Evolutionary conservation across 208 protist species (phyloP), one percentile per base, ranked within the genome.

Genomic region (Trypanosoma avium): DNA sequence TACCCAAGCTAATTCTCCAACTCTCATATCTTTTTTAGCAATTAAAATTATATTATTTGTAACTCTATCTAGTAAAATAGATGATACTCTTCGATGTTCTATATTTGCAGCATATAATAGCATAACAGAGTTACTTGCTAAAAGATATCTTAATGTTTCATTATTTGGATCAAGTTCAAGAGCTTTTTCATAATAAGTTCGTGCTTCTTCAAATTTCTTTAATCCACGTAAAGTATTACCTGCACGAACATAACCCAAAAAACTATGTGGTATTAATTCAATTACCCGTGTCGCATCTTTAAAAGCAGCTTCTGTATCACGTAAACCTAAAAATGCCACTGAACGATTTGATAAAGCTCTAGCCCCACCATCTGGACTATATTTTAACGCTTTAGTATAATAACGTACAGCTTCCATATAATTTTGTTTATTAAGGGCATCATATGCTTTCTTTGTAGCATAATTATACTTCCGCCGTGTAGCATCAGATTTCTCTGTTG

Each of bases 201-300:
- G 73, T 17, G 85, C 89, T 36, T 92, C 78, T 24, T 81, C 74
- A 58, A 80, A 90, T 33, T 77, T 62, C 38, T 83, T 84, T 52
- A 86, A 78, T 47, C 78, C 75, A 55, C 80, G 83, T 50, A 90
- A 66, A n/a, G 86, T 78, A 58, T 92, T 94, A 21, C 80, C 88
- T 7, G 77, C 80, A 19, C 89, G 85, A 4, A 95, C 79, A 59
- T 92, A 93, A 26, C 89, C 89, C 24, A 87, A 36, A 61, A 73
- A 82, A 66, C 67, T 77, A 0, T 84, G 49, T 1, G 84, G 86
- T 21, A 43, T 17, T 19, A 86, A 55, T 17, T 82, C 60, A 62
- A 92, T 82, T 5, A 89, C 89, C 26, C 72, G 67, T 33, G 76
- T 73, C 0, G 89, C 89, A 64, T 95, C 86, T 26, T 63, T 35